Evolutionary conservation across 2,329 filamentous ascomycete genomes (phyloP).

Genomic region (Fusarium marasasianum): DNA sequence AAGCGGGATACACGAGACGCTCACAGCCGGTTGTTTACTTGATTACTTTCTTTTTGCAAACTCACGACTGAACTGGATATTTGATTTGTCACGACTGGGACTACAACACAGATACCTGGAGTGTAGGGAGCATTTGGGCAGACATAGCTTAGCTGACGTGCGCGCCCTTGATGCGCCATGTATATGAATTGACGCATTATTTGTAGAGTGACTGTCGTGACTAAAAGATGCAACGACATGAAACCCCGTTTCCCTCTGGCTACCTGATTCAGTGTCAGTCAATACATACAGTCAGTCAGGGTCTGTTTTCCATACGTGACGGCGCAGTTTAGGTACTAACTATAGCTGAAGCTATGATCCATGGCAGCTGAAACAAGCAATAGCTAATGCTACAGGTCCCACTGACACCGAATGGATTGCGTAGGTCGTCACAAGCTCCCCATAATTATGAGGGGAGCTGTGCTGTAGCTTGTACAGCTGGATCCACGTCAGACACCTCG

Average conservation of each 20-base stretch:
- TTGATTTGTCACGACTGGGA: slow-evolving; percentile 15
- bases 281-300: not conserved
- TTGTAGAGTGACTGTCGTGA: not conserved
- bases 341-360: slow-evolving; percentile 1
- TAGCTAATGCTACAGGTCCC: slow-evolving; percentile 6
- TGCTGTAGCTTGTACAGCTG: not conserved
- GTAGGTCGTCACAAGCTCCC: slow-evolving; percentile 23
- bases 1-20: slow-evolving; percentile 39
- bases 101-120: slow-evolving; percentile 38
- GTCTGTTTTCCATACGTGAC: not conserved
- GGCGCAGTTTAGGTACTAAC: not conserved
- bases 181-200: slow-evolving; percentile 34
- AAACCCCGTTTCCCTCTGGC: not conserved
- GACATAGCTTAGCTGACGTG: slow-evolving; percentile 5
- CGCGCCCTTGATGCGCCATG: slow-evolving; percentile 16
- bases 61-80: slow-evolving; percentile 7
- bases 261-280: not conserved
- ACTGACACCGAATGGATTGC: not conserved
- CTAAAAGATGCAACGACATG: not conserved
- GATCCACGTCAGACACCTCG: slow-evolving; percentile 31
- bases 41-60: not conserved
- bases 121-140: slow-evolving; percentile 27
- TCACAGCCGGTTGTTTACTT: slow-evolving; percentile 22
- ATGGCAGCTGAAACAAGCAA: slow-evolving; percentile 30
- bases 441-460: slow-evolving; percentile 1